Evolutionary conservation across 2,329 filamentous ascomycete species (phyloP).

Genomic region (Xylariaceae sp.): DNA sequence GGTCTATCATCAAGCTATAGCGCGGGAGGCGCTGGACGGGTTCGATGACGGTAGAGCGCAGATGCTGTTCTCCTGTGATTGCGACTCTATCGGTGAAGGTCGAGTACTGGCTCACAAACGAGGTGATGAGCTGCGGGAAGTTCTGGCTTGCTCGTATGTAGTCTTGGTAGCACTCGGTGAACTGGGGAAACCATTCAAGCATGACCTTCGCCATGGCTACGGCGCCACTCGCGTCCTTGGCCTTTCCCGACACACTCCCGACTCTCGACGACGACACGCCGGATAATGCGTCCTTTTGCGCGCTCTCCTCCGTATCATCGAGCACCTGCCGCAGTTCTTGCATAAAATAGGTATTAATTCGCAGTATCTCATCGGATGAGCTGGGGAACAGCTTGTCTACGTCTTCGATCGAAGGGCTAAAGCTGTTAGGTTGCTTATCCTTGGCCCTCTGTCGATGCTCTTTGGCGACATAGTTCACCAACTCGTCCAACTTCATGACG

Average conservation of each 20-base stretch:
- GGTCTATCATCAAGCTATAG: slow-evolving; percentile 94
- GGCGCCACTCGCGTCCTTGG: slow-evolving; percentile 71
- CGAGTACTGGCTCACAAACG: slow-evolving; percentile 73
- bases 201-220: slow-evolving; percentile 74
- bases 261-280: slow-evolving; percentile 44
- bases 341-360: slow-evolving; percentile 77
- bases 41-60: slow-evolving; percentile 90
- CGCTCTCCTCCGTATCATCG: slow-evolving; percentile 77
- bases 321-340: slow-evolving; percentile 69
- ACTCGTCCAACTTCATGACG: slow-evolving; percentile 76
- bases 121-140: slow-evolving; percentile 74
- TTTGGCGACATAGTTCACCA: slow-evolving; percentile 74
- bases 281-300: slow-evolving; percentile 68
- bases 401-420: slow-evolving; percentile 66
- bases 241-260: slow-evolving; percentile 41
- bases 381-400: slow-evolving; percentile 74
- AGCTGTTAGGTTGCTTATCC: slow-evolving; percentile 52
- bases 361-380: slow-evolving; percentile 73
- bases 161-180: slow-evolving; percentile 84
- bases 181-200: slow-evolving; percentile 87
- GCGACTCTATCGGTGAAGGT: slow-evolving; percentile 77
- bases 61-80: slow-evolving; percentile 79
- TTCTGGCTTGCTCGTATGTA: slow-evolving; percentile 89
- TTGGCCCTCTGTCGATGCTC: slow-evolving; percentile 71
- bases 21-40: slow-evolving; percentile 90